phyloP scores from a whole-genome alignment of 2,329 filamentous ascomycete genomes.

The Dryadomyces sulphureus region DNA sequence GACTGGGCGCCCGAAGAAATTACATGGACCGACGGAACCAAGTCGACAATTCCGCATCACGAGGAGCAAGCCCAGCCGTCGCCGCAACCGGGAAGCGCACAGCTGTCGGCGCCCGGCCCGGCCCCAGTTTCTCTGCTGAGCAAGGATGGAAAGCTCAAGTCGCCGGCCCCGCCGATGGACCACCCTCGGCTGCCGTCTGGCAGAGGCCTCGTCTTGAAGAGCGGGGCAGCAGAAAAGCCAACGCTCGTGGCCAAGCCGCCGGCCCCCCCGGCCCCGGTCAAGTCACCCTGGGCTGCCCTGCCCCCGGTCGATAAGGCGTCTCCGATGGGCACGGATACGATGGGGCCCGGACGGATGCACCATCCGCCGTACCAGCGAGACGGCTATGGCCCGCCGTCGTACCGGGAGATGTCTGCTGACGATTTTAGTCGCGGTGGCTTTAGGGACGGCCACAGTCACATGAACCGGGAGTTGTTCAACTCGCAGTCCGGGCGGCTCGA shows the following conservation, averaged over 20 bases:
- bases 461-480: constrained; percentile 72
- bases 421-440: constrained; percentile 79
- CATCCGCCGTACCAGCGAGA: constrained; percentile 28
- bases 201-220: constrained; percentile 51
- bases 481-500: constrained; percentile 92
- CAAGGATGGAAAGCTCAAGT: constrained; percentile 28
- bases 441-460: constrained; percentile 51
- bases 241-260: constrained; percentile 60
- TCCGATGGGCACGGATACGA: constrained; percentile 47
- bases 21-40: constrained; percentile 79
- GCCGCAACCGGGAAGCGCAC: neutral
- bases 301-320: constrained; percentile 74
- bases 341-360: neutral
- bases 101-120: neutral
- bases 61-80: constrained; percentile 27
- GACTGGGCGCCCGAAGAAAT: constrained; percentile 77
- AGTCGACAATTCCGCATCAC: constrained; percentile 55
- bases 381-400: constrained; percentile 22
- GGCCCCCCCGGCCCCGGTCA: constrained; percentile 52
- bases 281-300: constrained; percentile 82
- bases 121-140: neutral
- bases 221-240: constrained; percentile 54
- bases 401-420: constrained; percentile 70
- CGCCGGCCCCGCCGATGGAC: constrained; percentile 21
- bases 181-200: constrained; percentile 34